A percentile compares a stretch with the other conserved stretches of the same genome.
These are phyloP conservation scores for Daldinia grandis DNA, from an alignment of 495 filamentous ascomycete genomes.

Conservation along the genomic window DNA sequence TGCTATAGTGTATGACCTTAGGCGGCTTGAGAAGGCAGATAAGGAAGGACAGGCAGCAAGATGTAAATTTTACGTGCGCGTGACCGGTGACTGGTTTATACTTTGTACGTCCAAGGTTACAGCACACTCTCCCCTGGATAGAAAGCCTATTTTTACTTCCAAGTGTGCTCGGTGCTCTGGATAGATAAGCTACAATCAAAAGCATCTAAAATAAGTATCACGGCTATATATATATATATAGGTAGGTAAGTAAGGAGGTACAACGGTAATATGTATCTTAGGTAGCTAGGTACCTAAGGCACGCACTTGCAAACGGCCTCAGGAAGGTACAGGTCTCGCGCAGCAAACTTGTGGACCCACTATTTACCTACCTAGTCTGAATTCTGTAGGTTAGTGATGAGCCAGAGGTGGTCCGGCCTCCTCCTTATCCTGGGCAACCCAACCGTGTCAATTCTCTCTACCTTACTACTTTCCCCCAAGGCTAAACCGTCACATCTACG, in stretches of 20 bases:
- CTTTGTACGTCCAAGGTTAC: not conserved
- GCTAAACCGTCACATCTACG: constrained; percentile 28
- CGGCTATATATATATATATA: not conserved
- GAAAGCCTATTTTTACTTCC: not conserved
- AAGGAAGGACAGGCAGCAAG: not conserved
- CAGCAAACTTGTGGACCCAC: constrained; percentile 22
- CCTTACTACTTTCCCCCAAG: constrained; percentile 22
- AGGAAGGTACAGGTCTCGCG: constrained; percentile 21
- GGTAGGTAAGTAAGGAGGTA: not conserved
- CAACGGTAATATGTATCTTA: not conserved
- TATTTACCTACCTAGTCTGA: constrained; percentile 13
- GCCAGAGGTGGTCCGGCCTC: constrained; percentile 25
- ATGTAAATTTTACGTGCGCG: not conserved
- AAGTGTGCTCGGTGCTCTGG: not conserved
- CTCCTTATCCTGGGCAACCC: constrained; percentile 30
- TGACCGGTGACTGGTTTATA: not conserved
- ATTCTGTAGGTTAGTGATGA: constrained; percentile 13
- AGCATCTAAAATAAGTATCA: not conserved
- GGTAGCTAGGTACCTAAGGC: not conserved
- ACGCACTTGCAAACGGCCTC: constrained; percentile 5
- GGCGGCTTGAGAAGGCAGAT: not conserved
- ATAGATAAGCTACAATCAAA: not conserved
- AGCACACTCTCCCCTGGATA: not conserved
- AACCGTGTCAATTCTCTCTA: constrained; percentile 41
- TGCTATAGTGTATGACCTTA: not conserved